Conservation (phyloP, 208 protist genomes). For the Tritrichomonas foetus region DNA sequence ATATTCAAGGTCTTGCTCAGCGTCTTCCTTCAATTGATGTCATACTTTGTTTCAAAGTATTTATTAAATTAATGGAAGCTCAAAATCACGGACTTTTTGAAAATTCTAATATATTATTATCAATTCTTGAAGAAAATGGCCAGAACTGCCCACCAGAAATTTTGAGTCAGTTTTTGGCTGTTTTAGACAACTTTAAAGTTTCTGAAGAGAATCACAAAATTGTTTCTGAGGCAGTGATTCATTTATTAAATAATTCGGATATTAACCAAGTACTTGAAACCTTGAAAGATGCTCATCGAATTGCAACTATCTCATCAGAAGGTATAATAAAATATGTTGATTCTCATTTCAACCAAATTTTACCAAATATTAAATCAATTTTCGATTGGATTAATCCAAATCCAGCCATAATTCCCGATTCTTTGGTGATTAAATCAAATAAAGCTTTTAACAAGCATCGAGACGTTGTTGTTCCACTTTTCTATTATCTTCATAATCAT, state of each 20-base stretch:
- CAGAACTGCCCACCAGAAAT: too few species aligned
- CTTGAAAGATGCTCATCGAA: not conserved
- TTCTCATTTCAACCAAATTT: not conserved
- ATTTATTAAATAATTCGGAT: not conserved
- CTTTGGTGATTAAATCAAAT: not conserved
- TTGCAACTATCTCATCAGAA: not conserved
- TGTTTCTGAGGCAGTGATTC: not conserved
- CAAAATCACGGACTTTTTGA: too few species aligned
- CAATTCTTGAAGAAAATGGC: too few species aligned
- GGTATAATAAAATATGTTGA: not conserved
- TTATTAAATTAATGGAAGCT: not conserved
- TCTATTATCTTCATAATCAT: not conserved
- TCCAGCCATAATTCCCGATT: not conserved
- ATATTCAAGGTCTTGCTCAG: not conserved
- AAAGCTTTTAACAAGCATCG: not conserved
- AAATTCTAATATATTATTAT: too few species aligned
- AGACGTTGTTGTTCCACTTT: not conserved
- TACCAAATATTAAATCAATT: not conserved
- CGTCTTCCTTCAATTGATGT: not conserved
- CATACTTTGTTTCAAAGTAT: not conserved
- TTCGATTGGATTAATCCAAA: not conserved
- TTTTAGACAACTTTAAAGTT: not conserved
- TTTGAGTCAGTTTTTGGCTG: not conserved
- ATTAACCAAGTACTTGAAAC: not conserved
- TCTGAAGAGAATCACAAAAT: not conserved